Percentiles rank a stretch among this genome's conserved stretches.
These are phyloP conservation scores for Lunasporangiospora selenospora DNA, from an alignment of 192 early-diverging fungal species.

Conservation along the genomic window DNA sequence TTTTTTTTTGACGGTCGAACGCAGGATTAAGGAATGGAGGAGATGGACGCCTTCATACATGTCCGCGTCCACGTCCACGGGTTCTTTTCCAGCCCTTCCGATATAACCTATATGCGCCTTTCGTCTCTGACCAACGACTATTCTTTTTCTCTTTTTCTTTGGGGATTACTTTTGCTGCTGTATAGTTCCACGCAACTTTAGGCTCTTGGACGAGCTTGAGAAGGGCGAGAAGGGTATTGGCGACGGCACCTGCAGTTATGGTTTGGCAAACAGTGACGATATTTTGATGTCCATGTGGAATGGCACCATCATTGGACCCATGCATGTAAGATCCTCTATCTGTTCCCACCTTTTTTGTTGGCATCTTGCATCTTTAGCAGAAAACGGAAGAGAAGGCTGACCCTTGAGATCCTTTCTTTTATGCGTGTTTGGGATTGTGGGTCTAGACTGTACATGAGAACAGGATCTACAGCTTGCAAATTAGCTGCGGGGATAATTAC, in stretches of 20 bases:
- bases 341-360: constrained; percentile 2
- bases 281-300: constrained; percentile 88
- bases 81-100: too few species aligned
- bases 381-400: neutral
- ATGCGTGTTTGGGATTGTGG: constrained; percentile 4
- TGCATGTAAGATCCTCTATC: constrained; percentile 79
- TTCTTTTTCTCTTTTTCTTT: neutral
- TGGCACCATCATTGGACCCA: constrained; percentile 92
- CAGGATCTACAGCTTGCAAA: constrained; percentile 89
- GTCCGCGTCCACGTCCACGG: too few species aligned
- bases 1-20: too few species aligned
- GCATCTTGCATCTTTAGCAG: neutral
- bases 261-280: constrained; percentile 85
- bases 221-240: constrained; percentile 97
- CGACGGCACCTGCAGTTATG: constrained; percentile 94
- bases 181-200: constrained; percentile 97
- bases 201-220: constrained; percentile 95
- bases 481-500: constrained; percentile 87
- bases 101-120: too few species aligned
- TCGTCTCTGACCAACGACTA: too few species aligned
- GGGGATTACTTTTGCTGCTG: too few species aligned
- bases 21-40: too few species aligned
- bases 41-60: too few species aligned
- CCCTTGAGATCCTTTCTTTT: neutral
- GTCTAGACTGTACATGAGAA: constrained; percentile 93